phyloP scores from a whole-genome alignment of 805 yeast genomes.

The Barnettozyma vustinii region DNA sequence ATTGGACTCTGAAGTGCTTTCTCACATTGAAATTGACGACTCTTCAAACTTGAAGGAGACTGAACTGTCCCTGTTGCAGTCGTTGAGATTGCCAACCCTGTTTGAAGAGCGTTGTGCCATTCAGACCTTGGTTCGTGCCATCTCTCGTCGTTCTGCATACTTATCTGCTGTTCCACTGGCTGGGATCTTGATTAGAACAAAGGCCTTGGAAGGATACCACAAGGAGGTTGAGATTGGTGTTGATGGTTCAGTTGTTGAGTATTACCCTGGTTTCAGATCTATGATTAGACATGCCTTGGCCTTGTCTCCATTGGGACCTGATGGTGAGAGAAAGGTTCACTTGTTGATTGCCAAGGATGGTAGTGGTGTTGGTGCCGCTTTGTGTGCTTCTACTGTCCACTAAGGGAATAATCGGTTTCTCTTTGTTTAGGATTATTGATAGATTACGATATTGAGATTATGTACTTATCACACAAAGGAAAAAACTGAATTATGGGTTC shows the following conservation, averaged over 20 bases:
- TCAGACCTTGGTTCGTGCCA: conserved; percentile 68
- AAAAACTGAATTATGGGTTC: neutral
- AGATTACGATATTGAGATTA: neutral
- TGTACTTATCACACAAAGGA: no score
- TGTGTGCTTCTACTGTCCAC: conserved; percentile 50
- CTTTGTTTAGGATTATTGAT: neutral
- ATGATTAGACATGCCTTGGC: conserved; percentile 76
- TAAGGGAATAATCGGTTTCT: no score
- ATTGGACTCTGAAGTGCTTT: conserved; percentile 76
- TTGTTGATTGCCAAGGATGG: conserved; percentile 90
- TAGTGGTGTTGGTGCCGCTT: conserved; percentile 95
- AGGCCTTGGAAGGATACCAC: conserved; percentile 55
- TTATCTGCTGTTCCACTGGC: conserved; percentile 87
- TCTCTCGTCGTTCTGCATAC: conserved; percentile 85
- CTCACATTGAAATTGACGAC: conserved; percentile 81
- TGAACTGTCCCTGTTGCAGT: conserved; percentile 59
- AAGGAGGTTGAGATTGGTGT: conserved; percentile 88
- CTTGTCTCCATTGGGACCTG: conserved; percentile 63
- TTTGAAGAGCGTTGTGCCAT: conserved; percentile 67
- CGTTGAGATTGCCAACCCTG: conserved; percentile 48
- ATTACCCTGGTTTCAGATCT: conserved; percentile 84
- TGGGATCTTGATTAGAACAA: conserved; percentile 64
- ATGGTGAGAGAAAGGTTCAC: conserved; percentile 68
- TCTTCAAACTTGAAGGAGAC: conserved; percentile 68
- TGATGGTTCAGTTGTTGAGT: conserved; percentile 92